These are phyloP conservation scores for Zygosaccharomyces rouxii DNA, from an alignment of 805 yeast species.

Conservation along the genomic window DNA sequence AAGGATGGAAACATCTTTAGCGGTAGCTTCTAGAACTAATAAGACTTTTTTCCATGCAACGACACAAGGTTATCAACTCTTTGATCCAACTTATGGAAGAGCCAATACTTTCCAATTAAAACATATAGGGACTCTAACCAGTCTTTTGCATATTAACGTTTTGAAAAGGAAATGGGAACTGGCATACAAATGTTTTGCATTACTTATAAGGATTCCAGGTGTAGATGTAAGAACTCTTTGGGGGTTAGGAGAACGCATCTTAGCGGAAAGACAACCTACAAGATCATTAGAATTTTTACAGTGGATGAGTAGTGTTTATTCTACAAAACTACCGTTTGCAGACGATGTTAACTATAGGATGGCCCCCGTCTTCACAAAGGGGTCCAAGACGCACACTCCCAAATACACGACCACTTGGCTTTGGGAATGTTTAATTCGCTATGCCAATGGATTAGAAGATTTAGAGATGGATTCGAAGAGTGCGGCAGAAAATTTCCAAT, in stretches of 20 bases:
- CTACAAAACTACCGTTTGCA: constrained; percentile 22
- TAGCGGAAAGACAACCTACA: constrained; percentile 26
- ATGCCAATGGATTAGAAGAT: constrained; percentile 8
- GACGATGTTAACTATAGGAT: constrained; percentile 24
- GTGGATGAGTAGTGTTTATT: constrained; percentile 30
- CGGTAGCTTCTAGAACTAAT: constrained; percentile 15
- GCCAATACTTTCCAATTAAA: constrained; percentile 16
- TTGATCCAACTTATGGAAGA: constrained; percentile 8
- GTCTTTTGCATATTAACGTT: constrained; percentile 47
- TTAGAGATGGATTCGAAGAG: constrained; percentile 2
- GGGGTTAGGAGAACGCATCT: constrained; percentile 59
- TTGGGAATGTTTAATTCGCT: constrained; percentile 24
- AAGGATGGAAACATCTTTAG: constrained; percentile 14
- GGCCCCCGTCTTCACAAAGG: constrained; percentile 30
- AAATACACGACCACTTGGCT: constrained; percentile 28
- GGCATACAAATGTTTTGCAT: constrained; percentile 50
- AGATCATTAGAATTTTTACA: constrained; percentile 23
- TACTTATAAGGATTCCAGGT: constrained; percentile 45
- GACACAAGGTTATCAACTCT: constrained; percentile 23
- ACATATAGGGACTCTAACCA: constrained; percentile 33
- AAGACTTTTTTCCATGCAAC: constrained; percentile 16
- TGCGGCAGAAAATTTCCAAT: constrained; percentile 7
- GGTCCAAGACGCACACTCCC: constrained; percentile 31
- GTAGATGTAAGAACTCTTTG: constrained; percentile 56
- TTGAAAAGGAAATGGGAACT: constrained; percentile 48